phyloP scores from a whole-genome alignment of 441 rosid genomes.

The Macaranga tanarius region DNA sequence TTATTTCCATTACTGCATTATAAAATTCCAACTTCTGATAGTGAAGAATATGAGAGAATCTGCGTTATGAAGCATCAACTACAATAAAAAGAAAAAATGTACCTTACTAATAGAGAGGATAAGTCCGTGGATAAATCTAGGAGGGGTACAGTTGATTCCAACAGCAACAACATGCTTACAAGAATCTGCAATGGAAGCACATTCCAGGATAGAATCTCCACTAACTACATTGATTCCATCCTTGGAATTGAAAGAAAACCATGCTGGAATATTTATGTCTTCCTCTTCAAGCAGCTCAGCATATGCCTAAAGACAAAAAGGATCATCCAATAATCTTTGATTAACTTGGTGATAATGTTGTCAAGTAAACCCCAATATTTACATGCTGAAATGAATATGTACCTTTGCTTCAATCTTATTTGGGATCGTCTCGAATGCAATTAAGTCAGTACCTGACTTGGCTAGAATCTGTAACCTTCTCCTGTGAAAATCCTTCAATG shows the following conservation, averaged over 20 bases:
- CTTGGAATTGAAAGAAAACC: conserved; percentile 76
- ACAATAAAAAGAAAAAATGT: neutral
- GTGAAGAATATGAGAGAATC: no score
- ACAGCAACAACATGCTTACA: conserved; percentile 69
- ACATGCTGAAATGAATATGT: neutral
- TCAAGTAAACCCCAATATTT: neutral
- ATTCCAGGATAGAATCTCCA: conserved; percentile 68
- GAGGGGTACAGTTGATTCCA: conserved; percentile 86
- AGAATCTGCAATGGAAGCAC: conserved; percentile 70
- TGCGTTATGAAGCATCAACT: no score
- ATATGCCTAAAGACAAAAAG: conserved; percentile 53
- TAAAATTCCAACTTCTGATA: no score
- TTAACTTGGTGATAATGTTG: no score
- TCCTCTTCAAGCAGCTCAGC: conserved; percentile 78
- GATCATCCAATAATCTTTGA: neutral
- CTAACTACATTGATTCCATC: conserved; percentile 70
- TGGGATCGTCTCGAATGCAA: conserved; percentile 89
- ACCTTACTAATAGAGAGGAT: conserved; percentile 57
- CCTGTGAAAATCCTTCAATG: conserved; percentile 83
- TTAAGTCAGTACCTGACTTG: conserved; percentile 64
- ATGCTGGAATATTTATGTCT: conserved; percentile 59
- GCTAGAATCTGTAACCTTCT: conserved; percentile 74
- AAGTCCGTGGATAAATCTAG: conserved; percentile 64
- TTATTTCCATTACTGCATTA: neutral
- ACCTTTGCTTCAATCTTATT: conserved; percentile 90